Conservation (phyloP, 148 eudicot genomes). For the Simmondsia chinensis region DNA sequence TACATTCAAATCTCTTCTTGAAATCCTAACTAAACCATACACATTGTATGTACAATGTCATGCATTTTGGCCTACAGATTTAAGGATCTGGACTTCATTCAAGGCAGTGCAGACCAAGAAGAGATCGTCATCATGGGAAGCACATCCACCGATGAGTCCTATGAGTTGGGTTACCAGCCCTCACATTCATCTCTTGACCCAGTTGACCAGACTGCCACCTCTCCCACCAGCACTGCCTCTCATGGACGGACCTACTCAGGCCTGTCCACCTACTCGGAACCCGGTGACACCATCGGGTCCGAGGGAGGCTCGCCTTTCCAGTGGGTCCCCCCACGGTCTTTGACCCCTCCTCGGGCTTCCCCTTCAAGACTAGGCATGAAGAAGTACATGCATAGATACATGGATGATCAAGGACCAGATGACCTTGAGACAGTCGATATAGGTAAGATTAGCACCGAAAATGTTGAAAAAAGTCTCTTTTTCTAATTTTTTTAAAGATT, state of each 20-base stretch:
- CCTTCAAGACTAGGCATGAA: constrained; percentile 55
- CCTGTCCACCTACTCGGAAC: constrained; percentile 52
- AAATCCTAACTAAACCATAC: no score
- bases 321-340: constrained; percentile 42
- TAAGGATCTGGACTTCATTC: no score
- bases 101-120: not conserved
- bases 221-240: constrained; percentile 33
- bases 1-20: no score
- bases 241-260: constrained; percentile 54
- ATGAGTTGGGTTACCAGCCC: constrained; percentile 30
- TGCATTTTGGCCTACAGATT: no score
- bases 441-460: no score
- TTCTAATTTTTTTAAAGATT: no score
- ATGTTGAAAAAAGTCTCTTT: no score
- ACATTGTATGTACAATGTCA: no score
- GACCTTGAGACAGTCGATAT: constrained; percentile 38
- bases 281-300: constrained; percentile 34
- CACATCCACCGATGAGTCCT: constrained; percentile 28
- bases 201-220: constrained; percentile 36
- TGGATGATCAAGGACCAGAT: constrained; percentile 25
- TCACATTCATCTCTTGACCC: constrained; percentile 37
- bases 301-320: constrained; percentile 48
- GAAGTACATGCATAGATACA: constrained; percentile 29
- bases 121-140: constrained; percentile 33
- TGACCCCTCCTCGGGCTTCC: constrained; percentile 41